phyloP scores from a whole-genome alignment of 805 yeast genomes.

The Starmerella asiatica region DNA sequence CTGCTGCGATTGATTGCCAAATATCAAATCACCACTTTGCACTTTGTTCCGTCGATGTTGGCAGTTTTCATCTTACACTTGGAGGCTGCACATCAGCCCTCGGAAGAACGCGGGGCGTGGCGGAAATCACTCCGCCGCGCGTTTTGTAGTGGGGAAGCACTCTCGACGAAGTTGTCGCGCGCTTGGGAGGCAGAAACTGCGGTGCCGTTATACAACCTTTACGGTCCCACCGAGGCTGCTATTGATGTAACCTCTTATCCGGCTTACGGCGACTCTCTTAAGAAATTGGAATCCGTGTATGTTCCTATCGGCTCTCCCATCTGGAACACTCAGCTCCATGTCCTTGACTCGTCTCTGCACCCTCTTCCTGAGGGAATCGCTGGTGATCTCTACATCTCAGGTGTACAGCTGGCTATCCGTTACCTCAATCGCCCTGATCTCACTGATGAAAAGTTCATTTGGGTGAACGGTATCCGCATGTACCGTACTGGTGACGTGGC shows the following conservation, averaged over 20 bases:
- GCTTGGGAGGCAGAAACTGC: slow-evolving; percentile 5
- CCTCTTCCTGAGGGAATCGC: slow-evolving; percentile 21
- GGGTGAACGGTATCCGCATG: slow-evolving; percentile 7
- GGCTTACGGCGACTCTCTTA: slow-evolving; percentile 2
- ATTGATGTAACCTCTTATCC: slow-evolving; percentile 11
- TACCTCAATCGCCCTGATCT: slow-evolving; percentile 20
- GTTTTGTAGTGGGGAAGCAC: slow-evolving; percentile 15
- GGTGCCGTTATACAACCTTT: slow-evolving; percentile 11
- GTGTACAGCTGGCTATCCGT: slow-evolving; percentile 23
- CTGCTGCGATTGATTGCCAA: slow-evolving; percentile 1
- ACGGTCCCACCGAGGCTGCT: slow-evolving; percentile 17
- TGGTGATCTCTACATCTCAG: slow-evolving; percentile 25
- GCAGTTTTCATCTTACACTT: slow-evolving; percentile 2
- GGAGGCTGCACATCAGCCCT: not conserved
- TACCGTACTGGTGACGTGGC: slow-evolving; percentile 25
- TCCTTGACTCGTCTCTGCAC: slow-evolving; percentile 2
- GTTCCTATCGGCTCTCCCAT: slow-evolving; percentile 15
- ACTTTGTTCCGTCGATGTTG: slow-evolving; percentile 17
- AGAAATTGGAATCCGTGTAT: not conserved
- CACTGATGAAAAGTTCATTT: slow-evolving; percentile 16
- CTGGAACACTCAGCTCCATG: slow-evolving; percentile 11
- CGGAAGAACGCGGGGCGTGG: not conserved
- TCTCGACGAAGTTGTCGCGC: slow-evolving; percentile 2
- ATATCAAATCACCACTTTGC: slow-evolving; percentile 8
- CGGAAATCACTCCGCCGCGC: not conserved